Percentiles rank a stretch among this genome's conserved stretches.
Conservation (phyloP, 2,329 filamentous ascomycete species). For the Exophiala aquamarina region DNA sequence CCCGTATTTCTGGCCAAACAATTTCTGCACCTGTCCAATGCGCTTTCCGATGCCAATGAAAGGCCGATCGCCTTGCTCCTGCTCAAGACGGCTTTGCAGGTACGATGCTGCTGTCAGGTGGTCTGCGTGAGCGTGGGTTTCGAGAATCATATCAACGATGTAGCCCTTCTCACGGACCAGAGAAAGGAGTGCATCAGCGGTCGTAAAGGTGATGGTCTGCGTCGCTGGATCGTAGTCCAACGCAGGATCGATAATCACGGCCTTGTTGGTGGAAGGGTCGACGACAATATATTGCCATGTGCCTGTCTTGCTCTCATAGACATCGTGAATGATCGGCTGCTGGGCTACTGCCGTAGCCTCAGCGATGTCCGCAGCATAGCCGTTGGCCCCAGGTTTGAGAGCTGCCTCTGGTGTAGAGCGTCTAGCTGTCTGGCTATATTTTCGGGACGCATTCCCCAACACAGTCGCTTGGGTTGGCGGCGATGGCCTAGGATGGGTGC, state of each 20-base stretch:
- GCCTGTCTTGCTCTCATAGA: constrained; percentile 45
- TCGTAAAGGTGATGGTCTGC: constrained; percentile 44
- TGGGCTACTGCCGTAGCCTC: neutral
- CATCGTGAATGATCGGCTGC: constrained; percentile 39
- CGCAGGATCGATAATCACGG: constrained; percentile 61
- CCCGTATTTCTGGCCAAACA: constrained; percentile 44
- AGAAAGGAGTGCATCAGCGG: constrained; percentile 53
- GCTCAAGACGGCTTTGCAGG: constrained; percentile 47
- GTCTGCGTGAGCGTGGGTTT: constrained; percentile 63
- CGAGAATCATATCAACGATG: constrained; percentile 51
- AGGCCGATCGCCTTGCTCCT: constrained; percentile 37
- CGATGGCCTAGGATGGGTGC: too few species aligned
- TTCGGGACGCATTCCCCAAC: neutral
- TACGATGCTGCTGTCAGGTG: constrained; percentile 60
- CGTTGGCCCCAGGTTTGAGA: too few species aligned
- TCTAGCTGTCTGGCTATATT: neutral
- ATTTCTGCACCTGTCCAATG: constrained; percentile 52
- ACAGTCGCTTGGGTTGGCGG: too few species aligned
- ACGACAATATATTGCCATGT: constrained; percentile 63
- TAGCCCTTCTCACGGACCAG: constrained; percentile 46
- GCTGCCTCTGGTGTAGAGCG: too few species aligned
- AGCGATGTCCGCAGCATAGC: too few species aligned
- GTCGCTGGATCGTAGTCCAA: constrained; percentile 52
- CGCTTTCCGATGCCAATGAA: constrained; percentile 56
- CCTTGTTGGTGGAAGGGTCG: constrained; percentile 47